Percentiles rank a stretch among this genome's conserved stretches.
phyloP scores from a whole-genome alignment of 1,139 yeast genomes.

The Eremothecium gossypii region DNA sequence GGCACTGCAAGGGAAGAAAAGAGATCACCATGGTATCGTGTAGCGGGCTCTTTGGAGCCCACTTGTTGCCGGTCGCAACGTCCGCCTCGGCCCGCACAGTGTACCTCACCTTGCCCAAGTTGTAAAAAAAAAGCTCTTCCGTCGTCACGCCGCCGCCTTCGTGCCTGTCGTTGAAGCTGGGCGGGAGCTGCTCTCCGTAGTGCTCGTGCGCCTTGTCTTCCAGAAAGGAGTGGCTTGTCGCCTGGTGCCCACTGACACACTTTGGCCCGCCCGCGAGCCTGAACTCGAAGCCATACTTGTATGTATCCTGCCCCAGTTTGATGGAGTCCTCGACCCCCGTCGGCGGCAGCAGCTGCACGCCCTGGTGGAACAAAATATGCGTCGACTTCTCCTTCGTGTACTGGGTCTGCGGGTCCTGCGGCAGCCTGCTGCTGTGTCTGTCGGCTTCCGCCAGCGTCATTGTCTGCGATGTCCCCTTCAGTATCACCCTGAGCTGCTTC shows the following conservation, averaged over 20 bases:
- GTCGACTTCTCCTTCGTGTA: constrained; percentile 20
- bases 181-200: constrained; percentile 17
- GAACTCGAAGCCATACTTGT: constrained; percentile 22
- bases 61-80: constrained; percentile 20
- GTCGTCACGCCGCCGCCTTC: constrained; percentile 19
- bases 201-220: constrained; percentile 14
- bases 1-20: constrained; percentile 18
- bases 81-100: constrained; percentile 22
- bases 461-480: constrained; percentile 25
- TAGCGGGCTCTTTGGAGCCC: constrained; percentile 21
- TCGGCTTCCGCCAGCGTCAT: constrained; percentile 17
- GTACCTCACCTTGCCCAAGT: constrained; percentile 24
- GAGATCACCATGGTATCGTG: constrained; percentile 17
- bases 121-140: constrained; percentile 21
- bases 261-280: constrained; percentile 19
- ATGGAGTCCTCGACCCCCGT: constrained; percentile 26
- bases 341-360: constrained; percentile 25
- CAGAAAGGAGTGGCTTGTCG: constrained; percentile 16
- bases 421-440: constrained; percentile 5
- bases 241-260: constrained; percentile 20
- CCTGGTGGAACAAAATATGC: constrained; percentile 18
- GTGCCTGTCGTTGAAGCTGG: constrained; percentile 24
- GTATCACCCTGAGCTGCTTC: constrained; percentile 17
- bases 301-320: constrained; percentile 20
- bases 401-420: constrained; percentile 18